These are phyloP conservation scores for Bipolaris sorokiniana DNA, from an alignment of 2,329 filamentous ascomycete genomes.

Conservation along the genomic window DNA sequence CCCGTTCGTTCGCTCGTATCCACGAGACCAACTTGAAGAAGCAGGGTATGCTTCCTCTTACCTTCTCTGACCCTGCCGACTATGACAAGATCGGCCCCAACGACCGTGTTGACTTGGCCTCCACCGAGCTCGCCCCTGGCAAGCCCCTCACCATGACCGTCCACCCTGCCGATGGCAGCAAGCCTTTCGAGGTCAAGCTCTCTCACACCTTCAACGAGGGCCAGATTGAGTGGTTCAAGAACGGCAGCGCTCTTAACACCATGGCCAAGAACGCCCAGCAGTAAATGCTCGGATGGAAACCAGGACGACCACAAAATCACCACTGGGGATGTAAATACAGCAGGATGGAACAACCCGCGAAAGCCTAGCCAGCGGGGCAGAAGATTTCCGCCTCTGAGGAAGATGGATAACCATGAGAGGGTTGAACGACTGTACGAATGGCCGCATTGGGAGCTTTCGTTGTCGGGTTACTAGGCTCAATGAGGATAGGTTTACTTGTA, in stretches of 20 bases:
- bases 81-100: slow-evolving; percentile 96
- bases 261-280: slow-evolving; percentile 77
- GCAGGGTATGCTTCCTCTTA: slow-evolving; percentile 99
- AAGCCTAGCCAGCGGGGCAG: slow-evolving; percentile 25
- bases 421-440: slow-evolving; percentile 23
- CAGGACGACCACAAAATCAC: slow-evolving; percentile 20
- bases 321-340: slow-evolving; percentile 45
- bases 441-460: slow-evolving; percentile 33
- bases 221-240: slow-evolving; percentile 99
- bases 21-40: slow-evolving; percentile 99
- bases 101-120: slow-evolving; percentile 88
- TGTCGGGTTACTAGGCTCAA: slow-evolving; percentile 36
- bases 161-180: slow-evolving; percentile 81
- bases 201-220: slow-evolving; percentile 97
- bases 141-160: slow-evolving; percentile 91
- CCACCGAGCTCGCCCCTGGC: slow-evolving; percentile 88
- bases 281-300: slow-evolving; percentile 23
- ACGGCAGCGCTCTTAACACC: slow-evolving; percentile 95
- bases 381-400: slow-evolving; percentile 23
- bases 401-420: slow-evolving; percentile 28
- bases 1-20: slow-evolving; percentile 95
- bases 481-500: slow-evolving; percentile 45
- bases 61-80: slow-evolving; percentile 91
- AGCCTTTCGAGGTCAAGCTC: slow-evolving; percentile 80
- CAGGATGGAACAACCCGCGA: slow-evolving; percentile 30